phyloP scores from a whole-genome alignment of 2,329 filamentous ascomycete species.

The Tolypocladium pustulatum region DNA sequence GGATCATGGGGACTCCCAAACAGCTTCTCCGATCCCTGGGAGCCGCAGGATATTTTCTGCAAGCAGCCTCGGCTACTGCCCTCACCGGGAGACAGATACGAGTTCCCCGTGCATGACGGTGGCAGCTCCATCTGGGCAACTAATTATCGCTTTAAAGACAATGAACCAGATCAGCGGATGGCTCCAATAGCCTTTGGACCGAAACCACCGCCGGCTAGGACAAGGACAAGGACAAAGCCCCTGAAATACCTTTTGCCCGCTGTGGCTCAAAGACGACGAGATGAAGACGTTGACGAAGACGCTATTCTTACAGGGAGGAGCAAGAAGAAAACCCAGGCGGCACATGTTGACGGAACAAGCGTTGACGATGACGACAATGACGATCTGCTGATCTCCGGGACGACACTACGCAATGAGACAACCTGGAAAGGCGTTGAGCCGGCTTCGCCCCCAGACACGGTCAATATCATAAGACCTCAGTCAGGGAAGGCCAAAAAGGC shows the following conservation, averaged over 20 bases:
- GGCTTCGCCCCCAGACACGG: too few relatives aligned
- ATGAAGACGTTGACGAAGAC: constrained; percentile 15
- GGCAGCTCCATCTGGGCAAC: constrained; percentile 24
- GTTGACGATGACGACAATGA: constrained; percentile 12
- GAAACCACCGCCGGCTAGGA: constrained; percentile 1
- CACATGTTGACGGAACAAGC: constrained; percentile 1
- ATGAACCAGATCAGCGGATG: constrained; percentile 3
- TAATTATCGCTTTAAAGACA: constrained; percentile 8
- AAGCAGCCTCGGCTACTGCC: constrained; percentile 4
- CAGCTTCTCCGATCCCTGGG: constrained; percentile 3
- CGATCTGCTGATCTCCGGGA: constrained; percentile 10
- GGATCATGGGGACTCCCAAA: constrained; percentile 5
- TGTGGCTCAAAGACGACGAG: neutral
- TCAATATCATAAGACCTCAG: neutral
- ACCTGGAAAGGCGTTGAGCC: neutral
- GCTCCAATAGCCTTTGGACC: neutral
- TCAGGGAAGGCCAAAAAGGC: neutral
- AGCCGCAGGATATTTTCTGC: neutral
- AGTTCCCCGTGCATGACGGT: constrained; percentile 18
- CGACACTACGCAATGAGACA: neutral
- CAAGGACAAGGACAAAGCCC: constrained; percentile 4
- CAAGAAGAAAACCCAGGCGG: neutral
- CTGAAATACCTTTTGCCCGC: constrained; percentile 1
- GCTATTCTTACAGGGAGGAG: constrained; percentile 8
- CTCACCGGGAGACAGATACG: constrained; percentile 15